A percentile compares a stretch with the other conserved stretches of the same genome.
These are phyloP conservation scores for Cordyceps cicadae DNA, from an alignment of 2,329 filamentous ascomycete species.

Conservation along the genomic window DNA sequence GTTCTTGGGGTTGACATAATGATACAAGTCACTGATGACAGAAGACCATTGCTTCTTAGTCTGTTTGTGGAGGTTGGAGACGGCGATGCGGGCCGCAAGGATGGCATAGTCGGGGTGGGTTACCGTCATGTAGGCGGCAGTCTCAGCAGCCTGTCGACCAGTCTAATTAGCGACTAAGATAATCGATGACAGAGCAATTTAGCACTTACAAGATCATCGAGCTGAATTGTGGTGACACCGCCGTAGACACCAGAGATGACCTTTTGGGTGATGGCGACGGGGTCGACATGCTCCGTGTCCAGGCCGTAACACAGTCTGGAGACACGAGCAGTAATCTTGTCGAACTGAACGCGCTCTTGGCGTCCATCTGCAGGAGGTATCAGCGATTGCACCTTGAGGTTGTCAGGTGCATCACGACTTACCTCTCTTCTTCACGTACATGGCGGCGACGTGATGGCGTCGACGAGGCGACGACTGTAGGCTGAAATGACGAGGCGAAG, in stretches of 20 bases:
- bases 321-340: conserved; percentile 99
- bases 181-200: neutral
- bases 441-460: conserved; percentile 28
- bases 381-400: conserved; percentile 16
- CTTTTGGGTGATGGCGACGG: conserved; percentile 96
- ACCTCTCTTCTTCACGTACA: conserved; percentile 59
- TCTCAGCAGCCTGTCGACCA: conserved; percentile 75
- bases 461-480: conserved; percentile 13
- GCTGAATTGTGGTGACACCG: conserved; percentile 90
- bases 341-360: conserved; percentile 99
- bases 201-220: conserved; percentile 82
- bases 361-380: conserved; percentile 67
- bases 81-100: conserved; percentile 93
- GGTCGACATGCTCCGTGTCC: conserved; percentile 89
- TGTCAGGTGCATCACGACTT: conserved; percentile 24
- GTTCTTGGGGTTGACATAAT: conserved; percentile 96
- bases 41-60: conserved; percentile 99
- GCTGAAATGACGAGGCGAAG: conserved; percentile 17
- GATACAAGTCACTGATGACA: conserved; percentile 85
- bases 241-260: conserved; percentile 99
- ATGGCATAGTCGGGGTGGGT: conserved; percentile 99
- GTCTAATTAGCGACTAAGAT: neutral
- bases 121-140: conserved; percentile 98
- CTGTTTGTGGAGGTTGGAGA: conserved; percentile 99
- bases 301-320: conserved; percentile 96